These are phyloP conservation scores for Rhododendron molle DNA, from an alignment of 148 eudicot genomes.

Conservation along the genomic window DNA sequence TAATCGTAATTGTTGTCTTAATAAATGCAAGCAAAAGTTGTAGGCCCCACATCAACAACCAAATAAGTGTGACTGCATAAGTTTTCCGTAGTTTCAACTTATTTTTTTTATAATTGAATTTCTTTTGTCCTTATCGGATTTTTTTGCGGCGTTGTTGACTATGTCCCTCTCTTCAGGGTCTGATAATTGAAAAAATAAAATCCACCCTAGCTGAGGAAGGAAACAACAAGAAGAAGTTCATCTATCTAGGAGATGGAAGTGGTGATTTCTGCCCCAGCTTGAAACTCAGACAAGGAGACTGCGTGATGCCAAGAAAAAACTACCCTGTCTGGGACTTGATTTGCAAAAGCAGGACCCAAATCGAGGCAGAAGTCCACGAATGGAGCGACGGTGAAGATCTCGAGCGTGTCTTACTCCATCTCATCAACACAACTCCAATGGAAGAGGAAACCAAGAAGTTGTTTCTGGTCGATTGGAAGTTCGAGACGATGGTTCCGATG, in stretches of 20 bases:
- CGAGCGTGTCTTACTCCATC: slow-evolving; percentile 37
- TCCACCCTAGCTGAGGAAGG: slow-evolving; percentile 26
- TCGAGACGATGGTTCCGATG: slow-evolving; percentile 19
- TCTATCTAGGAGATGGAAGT: slow-evolving; percentile 64
- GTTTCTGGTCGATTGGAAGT: slow-evolving; percentile 49
- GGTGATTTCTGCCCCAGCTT: slow-evolving; percentile 84
- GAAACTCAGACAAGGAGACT: slow-evolving; percentile 50
- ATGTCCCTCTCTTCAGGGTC: slow-evolving; percentile 33
- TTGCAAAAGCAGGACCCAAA: slow-evolving; percentile 28
- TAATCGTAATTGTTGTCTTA: background rate
- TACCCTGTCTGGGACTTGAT: slow-evolving; percentile 79
- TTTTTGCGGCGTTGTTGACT: too few relatives aligned
- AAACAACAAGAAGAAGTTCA: slow-evolving; percentile 35
- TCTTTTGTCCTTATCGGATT: background rate
- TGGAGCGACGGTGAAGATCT: slow-evolving; percentile 74
- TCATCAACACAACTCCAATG: slow-evolving; percentile 25
- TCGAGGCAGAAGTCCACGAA: slow-evolving; percentile 55
- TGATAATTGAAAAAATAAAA: slow-evolving; percentile 46
- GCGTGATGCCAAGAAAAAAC: slow-evolving; percentile 71
- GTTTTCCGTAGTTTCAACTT: too few relatives aligned
- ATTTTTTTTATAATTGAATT: background rate
- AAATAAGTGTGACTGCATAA: too few relatives aligned
- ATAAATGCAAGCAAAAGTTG: background rate
- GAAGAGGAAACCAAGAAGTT: slow-evolving; percentile 13
- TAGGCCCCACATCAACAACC: background rate